These are phyloP conservation scores for Drechslera avenae DNA, from an alignment of 2,329 filamentous ascomycete species.

Conservation along the genomic window DNA sequence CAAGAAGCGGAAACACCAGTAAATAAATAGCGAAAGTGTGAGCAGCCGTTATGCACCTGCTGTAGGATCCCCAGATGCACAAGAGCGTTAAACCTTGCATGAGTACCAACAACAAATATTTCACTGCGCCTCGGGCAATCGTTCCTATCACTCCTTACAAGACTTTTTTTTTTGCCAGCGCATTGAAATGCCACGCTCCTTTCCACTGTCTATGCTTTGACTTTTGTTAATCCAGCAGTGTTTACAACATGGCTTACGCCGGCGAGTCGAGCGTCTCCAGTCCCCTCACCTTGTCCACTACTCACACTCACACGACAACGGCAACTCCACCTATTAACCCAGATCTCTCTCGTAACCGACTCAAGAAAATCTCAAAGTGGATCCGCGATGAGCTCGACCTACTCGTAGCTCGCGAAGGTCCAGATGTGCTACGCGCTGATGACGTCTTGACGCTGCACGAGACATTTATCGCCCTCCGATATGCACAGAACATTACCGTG, in stretches of 20 bases:
- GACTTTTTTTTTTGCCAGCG: not conserved
- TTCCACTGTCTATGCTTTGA: not conserved
- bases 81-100: not conserved
- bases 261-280: not conserved
- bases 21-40: not conserved
- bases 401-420: conserved; percentile 53
- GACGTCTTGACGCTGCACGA: conserved; percentile 54
- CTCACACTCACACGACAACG: not conserved
- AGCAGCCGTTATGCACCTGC: not conserved
- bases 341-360: conserved; percentile 34
- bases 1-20: conserved; percentile 27
- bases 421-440: conserved; percentile 50
- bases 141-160: not conserved
- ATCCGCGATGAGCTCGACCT: conserved; percentile 57
- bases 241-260: not conserved
- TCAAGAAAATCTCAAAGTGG: conserved; percentile 50
- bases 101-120: not conserved
- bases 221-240: not conserved
- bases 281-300: conserved; percentile 6
- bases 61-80: not conserved
- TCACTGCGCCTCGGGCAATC: not conserved
- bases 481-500: conserved; percentile 34
- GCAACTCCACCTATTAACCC: conserved; percentile 9
- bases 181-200: not conserved
- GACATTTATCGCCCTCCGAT: conserved; percentile 39